Evolutionary conservation across 352 stramenopile species (phyloP).

Genomic region (Poterioochromonas sp.): DNA sequence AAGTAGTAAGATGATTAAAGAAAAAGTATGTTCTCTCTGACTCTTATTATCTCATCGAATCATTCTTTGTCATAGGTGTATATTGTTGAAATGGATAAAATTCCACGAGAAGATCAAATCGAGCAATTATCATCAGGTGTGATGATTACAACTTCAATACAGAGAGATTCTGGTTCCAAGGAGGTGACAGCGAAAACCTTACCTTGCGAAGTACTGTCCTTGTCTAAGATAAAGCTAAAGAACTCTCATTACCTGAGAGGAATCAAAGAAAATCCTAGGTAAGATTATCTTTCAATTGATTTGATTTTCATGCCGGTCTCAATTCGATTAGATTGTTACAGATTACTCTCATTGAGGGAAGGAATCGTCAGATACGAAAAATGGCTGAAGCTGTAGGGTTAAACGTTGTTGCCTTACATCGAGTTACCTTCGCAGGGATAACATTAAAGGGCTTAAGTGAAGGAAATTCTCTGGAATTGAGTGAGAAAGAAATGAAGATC

Average conservation of each 20-base stretch:
- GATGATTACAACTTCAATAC: conserved; percentile 53
- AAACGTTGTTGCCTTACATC: conserved; percentile 73
- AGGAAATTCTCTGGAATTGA: too few species aligned
- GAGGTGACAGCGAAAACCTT: conserved; percentile 43
- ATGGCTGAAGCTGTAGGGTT: conserved; percentile 85
- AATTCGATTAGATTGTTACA: conserved; percentile 30
- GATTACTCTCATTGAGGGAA: conserved; percentile 81
- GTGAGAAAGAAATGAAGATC: too few species aligned
- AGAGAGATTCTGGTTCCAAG: conserved; percentile 36
- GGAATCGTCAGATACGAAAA: conserved; percentile 88
- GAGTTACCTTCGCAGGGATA: conserved; percentile 75
- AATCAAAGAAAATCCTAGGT: too few species aligned
- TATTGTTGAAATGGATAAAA: conserved; percentile 49
- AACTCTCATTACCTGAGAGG: too few species aligned
- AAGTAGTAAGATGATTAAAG: neutral
- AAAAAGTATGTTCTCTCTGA: conserved; percentile 21
- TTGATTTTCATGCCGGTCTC: neutral
- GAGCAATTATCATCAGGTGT: conserved; percentile 50
- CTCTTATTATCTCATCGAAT: neutral
- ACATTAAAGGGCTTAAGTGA: conserved; percentile 2
- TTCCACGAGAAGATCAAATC: conserved; percentile 44
- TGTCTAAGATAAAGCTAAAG: too few species aligned
- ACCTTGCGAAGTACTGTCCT: conserved; percentile 46
- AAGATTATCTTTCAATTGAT: too few species aligned
- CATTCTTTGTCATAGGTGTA: conserved; percentile 51